These are phyloP conservation scores for Kluyveromyces nonfermentans DNA, from an alignment of 805 yeast genomes.

Conservation along the genomic window DNA sequence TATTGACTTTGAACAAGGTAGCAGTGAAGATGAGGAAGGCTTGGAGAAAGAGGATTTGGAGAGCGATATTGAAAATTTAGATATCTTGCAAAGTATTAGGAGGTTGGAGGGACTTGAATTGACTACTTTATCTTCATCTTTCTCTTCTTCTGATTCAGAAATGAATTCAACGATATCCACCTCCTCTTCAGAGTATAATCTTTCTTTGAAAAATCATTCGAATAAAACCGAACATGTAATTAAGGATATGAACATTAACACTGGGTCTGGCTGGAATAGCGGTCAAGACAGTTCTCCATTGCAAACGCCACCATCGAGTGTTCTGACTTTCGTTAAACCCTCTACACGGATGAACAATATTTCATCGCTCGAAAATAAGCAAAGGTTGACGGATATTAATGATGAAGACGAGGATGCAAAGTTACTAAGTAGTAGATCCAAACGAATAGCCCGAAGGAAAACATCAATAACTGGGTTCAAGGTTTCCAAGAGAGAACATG, in stretches of 20 bases:
- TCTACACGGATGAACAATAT: background rate
- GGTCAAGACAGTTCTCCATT: too few species aligned
- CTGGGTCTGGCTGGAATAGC: too few species aligned
- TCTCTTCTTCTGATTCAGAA: background rate
- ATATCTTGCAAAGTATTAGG: slow-evolving; percentile 1
- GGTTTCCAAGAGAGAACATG: slow-evolving; percentile 23
- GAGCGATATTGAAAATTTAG: slow-evolving; percentile 5
- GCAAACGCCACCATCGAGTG: background rate
- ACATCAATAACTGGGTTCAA: slow-evolving; percentile 15
- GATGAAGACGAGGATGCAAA: slow-evolving; percentile 4
- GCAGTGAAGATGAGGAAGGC: slow-evolving; percentile 9
- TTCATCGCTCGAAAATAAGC: background rate
- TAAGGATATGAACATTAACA: too few species aligned
- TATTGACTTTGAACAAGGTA: slow-evolving; percentile 6
- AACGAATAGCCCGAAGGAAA: slow-evolving; percentile 4
- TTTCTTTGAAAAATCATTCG: background rate
- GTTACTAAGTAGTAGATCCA: background rate
- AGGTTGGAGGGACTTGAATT: background rate
- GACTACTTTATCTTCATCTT: background rate
- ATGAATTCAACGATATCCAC: background rate
- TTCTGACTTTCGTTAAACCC: background rate
- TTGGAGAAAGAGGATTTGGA: slow-evolving; percentile 7
- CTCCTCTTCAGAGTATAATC: background rate
- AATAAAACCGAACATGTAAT: too few species aligned
- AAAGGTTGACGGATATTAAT: slow-evolving; percentile 2